Base-by-base conservation (phyloP, 2,329 filamentous ascomycete genomes). In the Huntiella abstrusa region DNA sequence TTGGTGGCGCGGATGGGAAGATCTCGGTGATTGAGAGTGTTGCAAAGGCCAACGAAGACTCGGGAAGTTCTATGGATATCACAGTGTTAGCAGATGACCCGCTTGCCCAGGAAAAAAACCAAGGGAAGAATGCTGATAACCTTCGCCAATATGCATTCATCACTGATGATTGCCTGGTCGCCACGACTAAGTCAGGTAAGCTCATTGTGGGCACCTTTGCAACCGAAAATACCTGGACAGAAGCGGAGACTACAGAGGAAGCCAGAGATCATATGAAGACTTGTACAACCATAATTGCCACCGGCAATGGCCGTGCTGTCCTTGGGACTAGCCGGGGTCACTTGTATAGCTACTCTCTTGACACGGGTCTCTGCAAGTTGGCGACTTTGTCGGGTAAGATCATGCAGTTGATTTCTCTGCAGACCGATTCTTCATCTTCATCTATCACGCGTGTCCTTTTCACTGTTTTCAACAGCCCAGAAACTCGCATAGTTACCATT, bases 1-100 rank as follows among this genome's bases (percentile, higher is more conserved):
- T 83, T 2, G 91, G 91, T 10, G 91, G 84, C n/a, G 80, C 83
- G 8, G 91, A 98, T 60, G 80, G 86, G 12, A 75, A 69, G 52
- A 68, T 80, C 36, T 66, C 68, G 3, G 54, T 75, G n/a, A 62
- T 71, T 22, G 54, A 58, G 37, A 57, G 58, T 34, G 10, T 13
- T 34, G 15, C 15, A 10, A 42, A 41, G 8, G 3, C 19, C 5
- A 37, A 33, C 12, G 41, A 34, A 12, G 41, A 44, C 7, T 28
- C 33, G 12, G 47, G 34, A 15, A 49, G 43, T 13, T 43, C 46
- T n/a, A 49, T 49, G 47, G 43, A 49, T 35, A 43, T 49, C 43
- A 39, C 43, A 36, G 45, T 45, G 12, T 13, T 44, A 17, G 8
- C 45, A 36, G 43, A 46, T 22, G 15, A 41, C 37, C 40, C 43